Percentiles rank a stretch among this genome's conserved stretches.
Evolutionary conservation across 768 basidiomycete genomes (phyloP).

Genomic region (Termitomyces sp.): DNA sequence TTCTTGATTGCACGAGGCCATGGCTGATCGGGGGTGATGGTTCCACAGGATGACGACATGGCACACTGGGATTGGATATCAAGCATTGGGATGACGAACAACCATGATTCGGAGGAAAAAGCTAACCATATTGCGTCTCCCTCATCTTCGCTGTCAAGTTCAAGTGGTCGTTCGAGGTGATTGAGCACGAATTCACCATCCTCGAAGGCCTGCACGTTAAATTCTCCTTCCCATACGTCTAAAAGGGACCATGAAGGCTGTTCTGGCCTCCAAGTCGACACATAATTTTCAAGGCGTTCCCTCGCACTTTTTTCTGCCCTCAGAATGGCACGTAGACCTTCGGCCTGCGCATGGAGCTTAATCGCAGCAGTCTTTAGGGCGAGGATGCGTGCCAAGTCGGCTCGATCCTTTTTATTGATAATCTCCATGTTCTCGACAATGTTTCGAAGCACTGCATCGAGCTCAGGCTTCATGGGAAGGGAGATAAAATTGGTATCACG

Average conservation of each 20-base stretch:
- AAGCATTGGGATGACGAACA: not conserved
- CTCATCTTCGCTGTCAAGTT: not conserved
- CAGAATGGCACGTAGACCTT: slow-evolving; percentile 4
- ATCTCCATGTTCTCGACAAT: too few species aligned
- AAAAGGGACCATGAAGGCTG: slow-evolving; percentile 12
- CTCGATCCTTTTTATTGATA: too few species aligned
- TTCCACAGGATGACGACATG: not conserved
- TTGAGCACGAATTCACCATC: not conserved
- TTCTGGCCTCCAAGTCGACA: slow-evolving; percentile 10
- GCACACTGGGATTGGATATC: not conserved
- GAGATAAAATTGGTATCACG: too few species aligned
- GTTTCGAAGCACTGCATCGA: too few species aligned
- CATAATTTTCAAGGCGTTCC: slow-evolving; percentile 14
- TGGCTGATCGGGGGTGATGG: not conserved
- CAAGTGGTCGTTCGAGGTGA: not conserved
- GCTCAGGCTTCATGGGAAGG: too few species aligned
- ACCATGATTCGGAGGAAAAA: not conserved
- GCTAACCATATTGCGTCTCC: not conserved
- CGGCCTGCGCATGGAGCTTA: slow-evolving; percentile 9
- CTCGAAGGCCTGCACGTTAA: not conserved
- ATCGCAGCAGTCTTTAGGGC: slow-evolving; percentile 3
- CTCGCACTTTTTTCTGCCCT: slow-evolving; percentile 13
- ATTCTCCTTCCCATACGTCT: slow-evolving; percentile 21
- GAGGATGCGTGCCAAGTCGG: too few species aligned
- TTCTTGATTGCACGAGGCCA: not conserved